A percentile compares a stretch with the other conserved stretches of the same genome.
phyloP scores from a whole-genome alignment of 345 rosid genomes.

The Lepidium sativum region DNA sequence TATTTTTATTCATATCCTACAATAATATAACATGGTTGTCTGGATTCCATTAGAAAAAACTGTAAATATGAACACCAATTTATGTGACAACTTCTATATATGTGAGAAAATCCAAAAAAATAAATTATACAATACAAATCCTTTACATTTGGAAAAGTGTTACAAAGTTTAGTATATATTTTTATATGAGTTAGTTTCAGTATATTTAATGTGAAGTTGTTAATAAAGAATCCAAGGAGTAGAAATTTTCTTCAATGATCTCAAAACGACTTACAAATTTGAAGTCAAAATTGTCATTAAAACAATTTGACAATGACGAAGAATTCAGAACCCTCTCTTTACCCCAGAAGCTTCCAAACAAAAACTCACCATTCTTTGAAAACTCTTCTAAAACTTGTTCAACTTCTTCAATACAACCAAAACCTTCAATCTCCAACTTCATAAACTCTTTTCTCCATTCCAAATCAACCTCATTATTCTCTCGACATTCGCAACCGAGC shows the following conservation, averaged over 20 bases:
- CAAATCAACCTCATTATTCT: background rate
- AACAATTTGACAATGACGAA: conserved; percentile 19
- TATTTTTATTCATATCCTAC: too few relatives aligned
- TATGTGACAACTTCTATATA: too few relatives aligned
- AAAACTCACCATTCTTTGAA: conserved; percentile 57
- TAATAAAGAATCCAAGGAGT: conserved; percentile 18
- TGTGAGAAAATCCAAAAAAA: too few relatives aligned
- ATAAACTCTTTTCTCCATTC: conserved; percentile 18
- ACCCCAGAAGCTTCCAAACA: conserved; percentile 93
- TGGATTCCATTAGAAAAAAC: too few relatives aligned
- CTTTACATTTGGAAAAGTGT: too few relatives aligned
- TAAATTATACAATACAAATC: too few relatives aligned
- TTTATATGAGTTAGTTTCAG: background rate
- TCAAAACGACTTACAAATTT: conserved; percentile 33
- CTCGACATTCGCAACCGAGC: background rate
- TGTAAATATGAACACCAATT: too few relatives aligned
- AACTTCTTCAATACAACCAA: conserved; percentile 45
- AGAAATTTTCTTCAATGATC: conserved; percentile 32
- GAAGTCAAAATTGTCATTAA: conserved; percentile 23
- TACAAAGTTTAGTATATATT: too few relatives aligned
- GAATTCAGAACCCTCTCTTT: conserved; percentile 23
- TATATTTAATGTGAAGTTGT: background rate
- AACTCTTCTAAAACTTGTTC: conserved; percentile 50
- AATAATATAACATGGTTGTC: too few relatives aligned
- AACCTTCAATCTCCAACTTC: conserved; percentile 26